A percentile compares a stretch with the other conserved stretches of the same genome.
Conservation (phyloP, 179 eudicot species). For the Spinacia oleracea region DNA sequence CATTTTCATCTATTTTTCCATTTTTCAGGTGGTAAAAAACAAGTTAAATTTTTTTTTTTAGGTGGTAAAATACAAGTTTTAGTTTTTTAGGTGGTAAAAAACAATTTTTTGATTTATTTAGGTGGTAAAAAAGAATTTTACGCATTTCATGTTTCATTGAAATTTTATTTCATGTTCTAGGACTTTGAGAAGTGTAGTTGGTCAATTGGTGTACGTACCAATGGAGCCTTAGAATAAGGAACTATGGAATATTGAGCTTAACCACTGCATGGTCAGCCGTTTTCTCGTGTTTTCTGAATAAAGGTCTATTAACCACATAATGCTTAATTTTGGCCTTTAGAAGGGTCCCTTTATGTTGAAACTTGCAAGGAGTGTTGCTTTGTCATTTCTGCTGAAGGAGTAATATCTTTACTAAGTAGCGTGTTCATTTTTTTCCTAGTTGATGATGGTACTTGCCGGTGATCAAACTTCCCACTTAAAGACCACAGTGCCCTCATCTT, state of each 20-base stretch:
- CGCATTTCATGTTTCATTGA: background rate
- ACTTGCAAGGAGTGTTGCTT: too few relatives aligned
- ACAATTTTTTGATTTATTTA: too few relatives aligned
- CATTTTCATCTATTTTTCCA: too few relatives aligned
- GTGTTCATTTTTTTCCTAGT: background rate
- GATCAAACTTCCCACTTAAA: background rate
- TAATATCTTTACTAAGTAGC: too few relatives aligned
- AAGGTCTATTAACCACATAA: background rate
- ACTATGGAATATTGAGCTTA: background rate
- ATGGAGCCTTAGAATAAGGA: background rate
- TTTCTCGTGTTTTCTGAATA: background rate
- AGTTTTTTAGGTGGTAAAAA: too few relatives aligned
- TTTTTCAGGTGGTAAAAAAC: too few relatives aligned
- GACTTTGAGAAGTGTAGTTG: background rate
- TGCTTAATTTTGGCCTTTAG: background rate
- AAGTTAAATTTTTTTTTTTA: too few relatives aligned
- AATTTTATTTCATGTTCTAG: background rate
- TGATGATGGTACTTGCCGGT: background rate
- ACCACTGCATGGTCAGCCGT: background rate
- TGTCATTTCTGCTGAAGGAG: too few relatives aligned
- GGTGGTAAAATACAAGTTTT: too few relatives aligned
- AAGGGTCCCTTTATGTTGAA: background rate
- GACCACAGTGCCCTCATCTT: background rate
- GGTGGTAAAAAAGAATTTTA: too few relatives aligned
- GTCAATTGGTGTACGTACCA: too few relatives aligned